These are phyloP conservation scores for Tilletiopsis washingtonensis DNA, from an alignment of 1,284 basidiomycete species.

Conservation along the genomic window DNA sequence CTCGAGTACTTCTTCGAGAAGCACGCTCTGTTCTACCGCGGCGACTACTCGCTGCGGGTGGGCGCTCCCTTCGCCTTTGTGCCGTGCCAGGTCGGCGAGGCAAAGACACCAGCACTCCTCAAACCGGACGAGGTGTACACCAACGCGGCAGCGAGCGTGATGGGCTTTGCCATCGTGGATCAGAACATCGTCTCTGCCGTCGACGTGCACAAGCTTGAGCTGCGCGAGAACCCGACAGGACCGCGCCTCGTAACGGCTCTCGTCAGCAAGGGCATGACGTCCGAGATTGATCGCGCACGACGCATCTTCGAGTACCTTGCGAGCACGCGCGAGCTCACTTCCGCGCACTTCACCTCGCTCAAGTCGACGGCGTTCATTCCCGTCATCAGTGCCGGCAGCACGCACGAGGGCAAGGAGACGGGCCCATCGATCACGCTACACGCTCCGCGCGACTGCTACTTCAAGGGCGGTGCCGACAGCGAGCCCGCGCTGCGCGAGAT, in stretches of 20 bases:
- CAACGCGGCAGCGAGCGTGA: constrained; percentile 60
- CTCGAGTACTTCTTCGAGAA: constrained; percentile 39
- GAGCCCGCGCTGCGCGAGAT: constrained; percentile 15
- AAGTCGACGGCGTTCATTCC: constrained; percentile 31
- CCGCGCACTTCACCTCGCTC: constrained; percentile 20
- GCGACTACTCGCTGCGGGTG: constrained; percentile 19
- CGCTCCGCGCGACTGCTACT: constrained; percentile 57
- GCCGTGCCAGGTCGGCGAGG: constrained; percentile 59
- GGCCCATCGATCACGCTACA: constrained; percentile 17
- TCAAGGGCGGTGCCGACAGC: constrained; percentile 14
- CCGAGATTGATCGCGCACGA: constrained; percentile 55
- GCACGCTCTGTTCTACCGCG: constrained; percentile 26
- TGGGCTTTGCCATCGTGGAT: constrained; percentile 68
- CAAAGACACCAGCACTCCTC: constrained; percentile 53
- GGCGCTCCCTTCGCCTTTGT: constrained; percentile 58
- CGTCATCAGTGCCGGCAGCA: constrained; percentile 12
- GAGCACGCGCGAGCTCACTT: constrained; percentile 45
- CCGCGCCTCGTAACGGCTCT: constrained; percentile 61
- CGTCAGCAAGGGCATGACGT: constrained; percentile 57
- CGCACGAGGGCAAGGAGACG: constrained; percentile 2
- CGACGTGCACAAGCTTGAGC: constrained; percentile 61
- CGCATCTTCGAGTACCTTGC: constrained; percentile 72
- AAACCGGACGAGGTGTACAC: constrained; percentile 71
- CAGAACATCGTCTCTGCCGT: constrained; percentile 54
- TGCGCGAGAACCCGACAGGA: constrained; percentile 67